These are phyloP conservation scores for Dothideomycetes sp. DNA, from an alignment of 2,329 filamentous ascomycete species.

Conservation along the genomic window DNA sequence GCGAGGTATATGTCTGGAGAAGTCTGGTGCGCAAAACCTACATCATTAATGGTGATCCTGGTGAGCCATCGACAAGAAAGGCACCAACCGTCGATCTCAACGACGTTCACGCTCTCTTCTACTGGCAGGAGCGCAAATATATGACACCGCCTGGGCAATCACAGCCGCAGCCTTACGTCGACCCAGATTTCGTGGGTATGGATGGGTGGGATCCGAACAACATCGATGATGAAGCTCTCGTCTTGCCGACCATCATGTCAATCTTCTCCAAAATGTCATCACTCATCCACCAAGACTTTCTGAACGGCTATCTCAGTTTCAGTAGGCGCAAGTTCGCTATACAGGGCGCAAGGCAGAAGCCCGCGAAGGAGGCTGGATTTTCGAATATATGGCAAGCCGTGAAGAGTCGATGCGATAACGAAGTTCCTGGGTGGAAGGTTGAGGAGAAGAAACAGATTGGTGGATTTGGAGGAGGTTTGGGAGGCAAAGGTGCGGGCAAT, in stretches of 20 bases:
- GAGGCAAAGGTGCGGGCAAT: slow-evolving; percentile 11
- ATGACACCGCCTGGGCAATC: slow-evolving; percentile 19
- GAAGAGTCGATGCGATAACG: slow-evolving; percentile 47
- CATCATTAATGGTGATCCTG: slow-evolving; percentile 63
- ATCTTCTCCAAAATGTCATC: slow-evolving; percentile 70
- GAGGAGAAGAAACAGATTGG: slow-evolving; percentile 15
- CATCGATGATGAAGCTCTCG: slow-evolving; percentile 7
- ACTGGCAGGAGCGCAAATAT: slow-evolving; percentile 47
- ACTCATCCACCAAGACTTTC: slow-evolving; percentile 66
- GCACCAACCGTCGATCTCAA: slow-evolving; percentile 63
- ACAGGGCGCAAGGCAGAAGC: slow-evolving; percentile 52
- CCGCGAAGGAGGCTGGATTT: slow-evolving; percentile 57
- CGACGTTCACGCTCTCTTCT: slow-evolving; percentile 54
- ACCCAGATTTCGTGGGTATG: slow-evolving; percentile 34
- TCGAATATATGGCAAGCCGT: slow-evolving; percentile 63
- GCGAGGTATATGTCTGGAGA: slow-evolving; percentile 76
- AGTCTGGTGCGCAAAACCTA: slow-evolving; percentile 70
- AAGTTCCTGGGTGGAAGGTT: slow-evolving; percentile 68
- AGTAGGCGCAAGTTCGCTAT: slow-evolving; percentile 69
- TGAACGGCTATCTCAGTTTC: slow-evolving; percentile 78
- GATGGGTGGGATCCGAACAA: slow-evolving; percentile 6
- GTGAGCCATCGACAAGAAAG: slow-evolving; percentile 44
- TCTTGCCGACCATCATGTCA: slow-evolving; percentile 44
- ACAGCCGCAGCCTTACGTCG: slow-evolving; percentile 28
- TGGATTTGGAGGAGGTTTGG: slow-evolving; percentile 13